These are phyloP conservation scores for Boletus bicolor DNA, from an alignment of 768 basidiomycete genomes.

Conservation along the genomic window DNA sequence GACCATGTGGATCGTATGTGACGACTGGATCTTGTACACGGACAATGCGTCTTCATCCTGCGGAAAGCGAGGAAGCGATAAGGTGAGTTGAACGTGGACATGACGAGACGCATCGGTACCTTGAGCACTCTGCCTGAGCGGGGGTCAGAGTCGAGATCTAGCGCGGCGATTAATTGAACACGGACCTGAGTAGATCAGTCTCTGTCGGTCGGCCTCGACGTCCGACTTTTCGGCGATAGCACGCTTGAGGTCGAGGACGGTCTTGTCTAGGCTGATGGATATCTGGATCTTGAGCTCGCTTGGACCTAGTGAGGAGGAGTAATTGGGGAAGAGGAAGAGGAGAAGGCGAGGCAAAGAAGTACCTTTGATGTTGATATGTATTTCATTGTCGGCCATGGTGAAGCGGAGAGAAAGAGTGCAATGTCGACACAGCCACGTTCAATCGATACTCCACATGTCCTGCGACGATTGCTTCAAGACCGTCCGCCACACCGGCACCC, in stretches of 20 bases:
- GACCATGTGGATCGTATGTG: constrained; percentile 92
- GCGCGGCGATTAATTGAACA: constrained; percentile 5
- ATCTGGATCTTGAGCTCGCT: constrained; percentile 92
- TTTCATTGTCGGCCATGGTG: constrained; percentile 58
- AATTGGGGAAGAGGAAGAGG: too few relatives aligned
- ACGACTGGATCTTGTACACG: constrained; percentile 85
- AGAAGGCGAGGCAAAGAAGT: neutral
- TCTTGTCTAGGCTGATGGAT: constrained; percentile 75
- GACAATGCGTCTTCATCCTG: constrained; percentile 83
- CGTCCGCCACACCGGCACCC: constrained; percentile 50
- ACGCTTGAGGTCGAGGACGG: constrained; percentile 87
- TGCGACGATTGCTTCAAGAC: constrained; percentile 53
- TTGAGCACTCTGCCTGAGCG: constrained; percentile 67
- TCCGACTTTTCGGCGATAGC: constrained; percentile 83
- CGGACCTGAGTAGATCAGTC: constrained; percentile 89
- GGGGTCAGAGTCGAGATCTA: neutral
- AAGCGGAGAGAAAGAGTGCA: constrained; percentile 6
- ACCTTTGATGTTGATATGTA: constrained; percentile 74
- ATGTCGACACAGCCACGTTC: constrained; percentile 10
- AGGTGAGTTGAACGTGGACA: neutral
- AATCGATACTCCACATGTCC: constrained; percentile 34
- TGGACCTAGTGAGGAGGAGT: constrained; percentile 50
- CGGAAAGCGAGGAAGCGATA: constrained; percentile 1
- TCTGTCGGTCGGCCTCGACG: constrained; percentile 81
- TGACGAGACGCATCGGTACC: constrained; percentile 33